Conservation (phyloP, 352 stramenopile species). For the Nothophytophthora sp. region DNA sequence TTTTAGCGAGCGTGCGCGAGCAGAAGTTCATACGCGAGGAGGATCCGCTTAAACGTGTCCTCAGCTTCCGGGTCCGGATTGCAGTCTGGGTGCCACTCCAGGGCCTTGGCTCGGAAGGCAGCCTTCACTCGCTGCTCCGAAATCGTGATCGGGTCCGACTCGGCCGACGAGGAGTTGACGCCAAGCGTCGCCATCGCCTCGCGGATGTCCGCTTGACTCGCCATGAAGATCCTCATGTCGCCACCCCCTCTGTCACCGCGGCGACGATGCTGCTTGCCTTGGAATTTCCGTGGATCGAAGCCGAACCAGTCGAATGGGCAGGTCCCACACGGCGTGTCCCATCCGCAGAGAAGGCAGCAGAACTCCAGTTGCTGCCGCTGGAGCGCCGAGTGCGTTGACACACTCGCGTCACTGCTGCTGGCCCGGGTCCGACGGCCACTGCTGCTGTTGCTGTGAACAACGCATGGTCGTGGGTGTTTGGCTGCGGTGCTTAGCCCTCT, state of each 20-base stretch:
- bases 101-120: conserved; percentile 66
- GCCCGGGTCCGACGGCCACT: not conserved
- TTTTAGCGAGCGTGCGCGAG: conserved; percentile 17
- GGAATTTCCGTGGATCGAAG: conserved; percentile 55
- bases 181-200: conserved; percentile 27
- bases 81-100: conserved; percentile 94
- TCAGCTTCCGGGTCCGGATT: conserved; percentile 76
- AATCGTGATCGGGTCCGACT: conserved; percentile 6
- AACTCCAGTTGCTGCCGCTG: conserved; percentile 62
- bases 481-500: conserved; percentile 2
- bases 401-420: not conserved
- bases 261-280: conserved; percentile 6
- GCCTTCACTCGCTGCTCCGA: conserved; percentile 40
- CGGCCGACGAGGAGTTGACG: conserved; percentile 2
- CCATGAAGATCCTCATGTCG: conserved; percentile 5
- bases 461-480: not conserved
- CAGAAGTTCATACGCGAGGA: conserved; percentile 89
- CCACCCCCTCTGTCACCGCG: not conserved
- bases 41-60: conserved; percentile 85
- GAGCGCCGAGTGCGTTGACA: conserved; percentile 35
- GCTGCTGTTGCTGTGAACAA: conserved; percentile 1
- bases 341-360: conserved; percentile 69
- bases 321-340: conserved; percentile 56
- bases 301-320: conserved; percentile 72
- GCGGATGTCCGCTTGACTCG: conserved; percentile 11